Evolutionary conservation across 208 protist genomes (phyloP).

Genomic region (Trypanosoma boissoni): DNA sequence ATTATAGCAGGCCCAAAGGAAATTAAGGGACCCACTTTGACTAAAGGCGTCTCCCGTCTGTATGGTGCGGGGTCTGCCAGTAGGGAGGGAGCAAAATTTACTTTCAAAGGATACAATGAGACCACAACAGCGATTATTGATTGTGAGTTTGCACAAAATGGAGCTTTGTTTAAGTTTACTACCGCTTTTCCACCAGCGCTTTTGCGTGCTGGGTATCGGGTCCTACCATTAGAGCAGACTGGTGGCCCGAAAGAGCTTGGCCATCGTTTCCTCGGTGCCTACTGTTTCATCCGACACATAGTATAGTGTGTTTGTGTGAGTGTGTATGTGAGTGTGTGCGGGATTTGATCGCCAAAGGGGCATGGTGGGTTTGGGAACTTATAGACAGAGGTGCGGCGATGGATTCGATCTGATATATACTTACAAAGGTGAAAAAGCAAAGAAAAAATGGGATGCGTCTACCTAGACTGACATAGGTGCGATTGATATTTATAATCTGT

Average conservation of each 20-base stretch:
- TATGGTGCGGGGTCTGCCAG: slow-evolving; percentile 54
- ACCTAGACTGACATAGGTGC: too few species aligned
- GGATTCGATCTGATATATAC: background rate
- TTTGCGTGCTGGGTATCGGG: slow-evolving; percentile 68
- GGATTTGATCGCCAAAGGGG: background rate
- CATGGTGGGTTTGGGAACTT: background rate
- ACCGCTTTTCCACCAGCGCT: slow-evolving; percentile 64
- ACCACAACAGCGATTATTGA: slow-evolving; percentile 61
- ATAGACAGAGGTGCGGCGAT: background rate
- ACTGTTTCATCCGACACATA: slow-evolving; percentile 55
- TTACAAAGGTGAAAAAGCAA: background rate
- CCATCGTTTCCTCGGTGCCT: slow-evolving; percentile 51
- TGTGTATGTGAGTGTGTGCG: background rate
- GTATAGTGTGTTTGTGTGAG: slow-evolving; percentile 4
- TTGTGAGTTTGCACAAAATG: slow-evolving; percentile 72
- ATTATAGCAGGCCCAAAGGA: slow-evolving; percentile 73
- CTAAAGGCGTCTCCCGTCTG: slow-evolving; percentile 35
- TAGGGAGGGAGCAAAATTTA: slow-evolving; percentile 52
- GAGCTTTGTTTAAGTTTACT: slow-evolving; percentile 48
- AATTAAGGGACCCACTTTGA: slow-evolving; percentile 45
- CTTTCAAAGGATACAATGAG: slow-evolving; percentile 68
- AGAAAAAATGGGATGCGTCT: background rate
- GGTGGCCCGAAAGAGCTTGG: slow-evolving; percentile 39
- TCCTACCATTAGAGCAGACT: slow-evolving; percentile 46
- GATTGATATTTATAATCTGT: too few species aligned